Base-by-base conservation (phyloP, 2,329 filamentous ascomycete species). In the Diaporthe humulicola region DNA sequence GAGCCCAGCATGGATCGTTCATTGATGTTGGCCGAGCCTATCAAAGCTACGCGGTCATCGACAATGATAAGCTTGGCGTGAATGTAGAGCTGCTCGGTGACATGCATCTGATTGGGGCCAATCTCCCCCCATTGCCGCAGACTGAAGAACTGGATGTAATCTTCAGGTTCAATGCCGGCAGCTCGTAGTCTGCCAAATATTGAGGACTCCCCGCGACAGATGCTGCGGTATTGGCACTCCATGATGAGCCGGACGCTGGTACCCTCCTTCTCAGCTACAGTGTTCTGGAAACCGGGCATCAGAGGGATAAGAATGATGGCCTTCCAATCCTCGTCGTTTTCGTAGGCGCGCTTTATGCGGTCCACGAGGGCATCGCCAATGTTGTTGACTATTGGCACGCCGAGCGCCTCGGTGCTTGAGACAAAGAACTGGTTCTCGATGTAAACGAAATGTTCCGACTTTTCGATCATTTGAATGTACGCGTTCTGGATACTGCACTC, bases 401-500 rank as follows among this genome's bases (percentile, higher is more conserved):
- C 94, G 79, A 98, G 92, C 7, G 96, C 95, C 80, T 97, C 94
- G 69, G 94, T 97, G 78, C 95, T 98, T 48, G 95, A 97, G 83
- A 99, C 94, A 86, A 98, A 99, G 85, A 98, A 99, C 81, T 99
- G 97, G 81, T 99, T 99, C 83, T 99, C 97, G 78, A 98, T 98
- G 84, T 99, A 98, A 70, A 98, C 95, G 80, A 98, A 98, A 83
- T 98, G 97, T 64, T 99, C 95, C 2, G 95, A 98, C 77, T 96
- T 93, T 78, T 97, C 93, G 78, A 99, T 99, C 87, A 98, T 92
- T 82, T 97, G 97, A 78, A 97, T 90, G 81, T 98, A 98, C 4
- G 97, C 96, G 77, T 93, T 97, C 89, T 98, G 96, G 81, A 99
- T 98, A 81, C 96, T 98, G 83, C 96, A 93, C 82, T 99, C 97